Conservation (phyloP, 2,329 filamentous ascomycete species). For the Colletotrichum orchidophilum region DNA sequence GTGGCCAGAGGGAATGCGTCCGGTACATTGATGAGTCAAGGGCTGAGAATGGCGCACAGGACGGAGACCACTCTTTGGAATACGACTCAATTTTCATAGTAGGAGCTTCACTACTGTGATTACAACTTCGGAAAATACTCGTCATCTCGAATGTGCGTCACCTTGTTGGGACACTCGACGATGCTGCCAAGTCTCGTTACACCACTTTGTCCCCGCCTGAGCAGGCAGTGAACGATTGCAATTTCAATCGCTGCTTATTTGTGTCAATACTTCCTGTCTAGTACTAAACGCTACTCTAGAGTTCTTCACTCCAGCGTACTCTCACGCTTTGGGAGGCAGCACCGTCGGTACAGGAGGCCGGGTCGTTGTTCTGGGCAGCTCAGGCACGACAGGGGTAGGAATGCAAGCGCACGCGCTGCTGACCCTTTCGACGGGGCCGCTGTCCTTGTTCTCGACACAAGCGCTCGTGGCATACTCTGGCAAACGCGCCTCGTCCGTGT, state of each 20-base stretch:
- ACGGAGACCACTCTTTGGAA: too few species aligned
- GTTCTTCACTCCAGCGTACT: not conserved
- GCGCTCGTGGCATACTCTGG: conserved; percentile 34
- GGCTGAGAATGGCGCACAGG: too few species aligned
- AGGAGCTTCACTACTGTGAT: too few species aligned
- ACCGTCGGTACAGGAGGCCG: conserved; percentile 37
- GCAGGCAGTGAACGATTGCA: too few species aligned
- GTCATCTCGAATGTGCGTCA: too few species aligned
- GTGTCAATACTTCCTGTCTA: not conserved
- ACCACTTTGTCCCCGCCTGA: too few species aligned
- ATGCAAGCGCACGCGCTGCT: conserved; percentile 37
- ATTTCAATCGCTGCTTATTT: too few species aligned
- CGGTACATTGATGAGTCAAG: not conserved
- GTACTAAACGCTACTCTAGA: not conserved
- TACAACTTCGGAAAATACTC: too few species aligned
- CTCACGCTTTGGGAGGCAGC: conserved; percentile 30
- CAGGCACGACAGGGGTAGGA: conserved; percentile 36
- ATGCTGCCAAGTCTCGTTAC: too few species aligned
- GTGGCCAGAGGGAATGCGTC: not conserved
- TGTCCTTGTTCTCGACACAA: conserved; percentile 25
- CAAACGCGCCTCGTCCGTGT: conserved; percentile 27
- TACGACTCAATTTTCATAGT: too few species aligned
- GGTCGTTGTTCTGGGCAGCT: conserved; percentile 38
- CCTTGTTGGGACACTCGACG: too few species aligned
- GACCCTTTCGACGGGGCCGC: conserved; percentile 32